Conservation (phyloP, 352 stramenopile genomes). For the Pythium periplocum region DNA sequence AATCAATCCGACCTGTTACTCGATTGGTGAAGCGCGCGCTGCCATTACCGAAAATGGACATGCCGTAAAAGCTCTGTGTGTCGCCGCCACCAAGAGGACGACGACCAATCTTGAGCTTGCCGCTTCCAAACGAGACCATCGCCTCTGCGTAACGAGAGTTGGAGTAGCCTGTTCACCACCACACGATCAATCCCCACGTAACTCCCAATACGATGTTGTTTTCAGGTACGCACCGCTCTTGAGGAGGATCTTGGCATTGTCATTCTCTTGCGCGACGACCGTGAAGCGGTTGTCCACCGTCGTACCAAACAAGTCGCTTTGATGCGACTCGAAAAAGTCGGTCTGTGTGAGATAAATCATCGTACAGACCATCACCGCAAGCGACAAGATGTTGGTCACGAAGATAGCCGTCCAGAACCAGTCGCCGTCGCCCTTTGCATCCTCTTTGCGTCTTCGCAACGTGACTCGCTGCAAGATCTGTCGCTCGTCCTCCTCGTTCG, state of each 20-base stretch:
- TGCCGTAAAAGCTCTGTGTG: constrained; percentile 56
- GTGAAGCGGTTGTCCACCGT: constrained; percentile 81
- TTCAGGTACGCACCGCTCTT: constrained; percentile 51
- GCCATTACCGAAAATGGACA: constrained; percentile 66
- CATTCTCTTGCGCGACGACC: constrained; percentile 60
- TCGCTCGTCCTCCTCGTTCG: constrained; percentile 20
- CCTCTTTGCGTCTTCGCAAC: constrained; percentile 40
- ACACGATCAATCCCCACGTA: background rate
- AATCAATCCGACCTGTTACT: constrained; percentile 34
- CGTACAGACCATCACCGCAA: constrained; percentile 51
- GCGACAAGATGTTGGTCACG: constrained; percentile 60
- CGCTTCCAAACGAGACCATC: constrained; percentile 63
- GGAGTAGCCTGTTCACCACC: constrained; percentile 41
- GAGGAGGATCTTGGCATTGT: constrained; percentile 61
- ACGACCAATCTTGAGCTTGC: constrained; percentile 56
- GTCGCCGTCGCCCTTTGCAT: constrained; percentile 27
- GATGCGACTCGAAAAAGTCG: constrained; percentile 79
- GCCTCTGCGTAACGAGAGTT: constrained; percentile 64
- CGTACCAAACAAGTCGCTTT: constrained; percentile 74
- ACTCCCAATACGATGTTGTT: background rate
- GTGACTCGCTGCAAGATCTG: constrained; percentile 50
- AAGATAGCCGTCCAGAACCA: constrained; percentile 75
- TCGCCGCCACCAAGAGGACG: constrained; percentile 42
- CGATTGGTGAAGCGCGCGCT: constrained; percentile 63
- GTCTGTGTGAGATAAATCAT: constrained; percentile 71